Percentiles rank a stretch among this genome's conserved stretches.
These are phyloP conservation scores for Hirsutella thompsonii DNA, from an alignment of 2,329 filamentous ascomycete genomes.

Conservation along the genomic window DNA sequence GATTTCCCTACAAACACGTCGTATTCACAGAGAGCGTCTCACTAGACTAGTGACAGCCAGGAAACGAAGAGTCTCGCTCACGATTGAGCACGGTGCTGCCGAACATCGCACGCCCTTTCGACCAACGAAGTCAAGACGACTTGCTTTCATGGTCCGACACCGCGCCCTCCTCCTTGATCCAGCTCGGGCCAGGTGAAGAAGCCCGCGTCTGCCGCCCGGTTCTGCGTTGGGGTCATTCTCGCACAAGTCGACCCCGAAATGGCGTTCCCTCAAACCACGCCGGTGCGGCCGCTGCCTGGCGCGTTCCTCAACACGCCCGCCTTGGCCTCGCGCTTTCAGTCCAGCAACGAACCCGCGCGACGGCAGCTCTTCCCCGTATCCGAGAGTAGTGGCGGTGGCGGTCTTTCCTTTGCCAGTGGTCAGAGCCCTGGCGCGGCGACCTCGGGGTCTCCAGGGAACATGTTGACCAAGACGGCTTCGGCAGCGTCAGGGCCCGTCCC, in stretches of 20 bases:
- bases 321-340: constrained; percentile 33
- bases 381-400: no score
- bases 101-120: constrained; percentile 6
- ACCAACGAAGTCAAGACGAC: constrained; percentile 2
- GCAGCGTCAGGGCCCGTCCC: constrained; percentile 9
- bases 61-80: neutral
- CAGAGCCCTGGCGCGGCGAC: constrained; percentile 1
- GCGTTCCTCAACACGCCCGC: constrained; percentile 67
- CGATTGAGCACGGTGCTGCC: constrained; percentile 2
- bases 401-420: constrained; percentile 9
- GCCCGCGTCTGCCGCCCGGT: constrained; percentile 13
- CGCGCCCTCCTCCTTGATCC: constrained; percentile 8
- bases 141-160: constrained; percentile 16
- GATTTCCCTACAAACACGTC: neutral
- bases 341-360: constrained; percentile 31
- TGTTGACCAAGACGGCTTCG: constrained; percentile 1
- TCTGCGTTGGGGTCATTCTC: constrained; percentile 11
- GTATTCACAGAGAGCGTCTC: no score
- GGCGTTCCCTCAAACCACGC: constrained; percentile 47
- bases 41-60: no score
- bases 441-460: constrained; percentile 7
- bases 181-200: constrained; percentile 1
- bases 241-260: constrained; percentile 25
- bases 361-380: constrained; percentile 34
- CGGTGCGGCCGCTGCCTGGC: constrained; percentile 61